Conservation (phyloP, 176 grass and related monocot genomes). For the Rhipidocladum racemiflorum region DNA sequence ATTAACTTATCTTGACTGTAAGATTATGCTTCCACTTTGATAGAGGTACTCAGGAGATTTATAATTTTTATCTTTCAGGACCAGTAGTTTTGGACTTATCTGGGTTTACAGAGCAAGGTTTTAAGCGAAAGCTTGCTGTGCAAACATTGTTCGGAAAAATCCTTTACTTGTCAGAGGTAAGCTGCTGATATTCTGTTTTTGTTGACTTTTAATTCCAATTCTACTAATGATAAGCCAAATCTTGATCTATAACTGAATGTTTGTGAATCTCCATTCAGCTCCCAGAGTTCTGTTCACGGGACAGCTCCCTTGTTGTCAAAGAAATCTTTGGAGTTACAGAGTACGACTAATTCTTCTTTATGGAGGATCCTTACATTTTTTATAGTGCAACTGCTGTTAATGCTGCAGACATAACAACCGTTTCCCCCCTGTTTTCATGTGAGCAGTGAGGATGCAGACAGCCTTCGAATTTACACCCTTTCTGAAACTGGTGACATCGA, state of each 20-base stretch:
- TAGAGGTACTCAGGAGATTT: background rate
- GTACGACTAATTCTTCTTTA: slow-evolving; percentile 42
- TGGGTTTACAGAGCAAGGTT: slow-evolving; percentile 78
- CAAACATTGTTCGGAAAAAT: slow-evolving; percentile 78
- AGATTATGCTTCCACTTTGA: background rate
- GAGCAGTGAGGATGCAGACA: slow-evolving; percentile 86
- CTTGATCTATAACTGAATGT: background rate
- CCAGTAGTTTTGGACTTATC: slow-evolving; percentile 77
- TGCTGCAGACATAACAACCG: background rate
- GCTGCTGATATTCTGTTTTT: slow-evolving; percentile 2
- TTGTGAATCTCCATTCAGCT: slow-evolving; percentile 59
- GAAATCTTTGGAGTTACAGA: slow-evolving; percentile 98
- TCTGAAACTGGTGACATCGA: slow-evolving; percentile 71
- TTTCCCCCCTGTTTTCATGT: slow-evolving; percentile 16
- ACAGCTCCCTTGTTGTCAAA: slow-evolving; percentile 78
- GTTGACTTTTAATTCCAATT: background rate
- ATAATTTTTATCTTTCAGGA: slow-evolving; percentile 52
- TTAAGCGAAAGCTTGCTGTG: slow-evolving; percentile 81
- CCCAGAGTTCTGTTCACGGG: slow-evolving; percentile 78
- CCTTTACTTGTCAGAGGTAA: slow-evolving; percentile 85
- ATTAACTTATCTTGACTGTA: background rate
- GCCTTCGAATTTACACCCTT: slow-evolving; percentile 56
- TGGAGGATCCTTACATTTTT: slow-evolving; percentile 9
- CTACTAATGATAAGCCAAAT: background rate
- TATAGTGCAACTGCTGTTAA: background rate